Percentiles rank a stretch among this genome's conserved stretches.
These are phyloP conservation scores for Pythium graminicola DNA, from an alignment of 352 stramenopile species.

Conservation along the genomic window DNA sequence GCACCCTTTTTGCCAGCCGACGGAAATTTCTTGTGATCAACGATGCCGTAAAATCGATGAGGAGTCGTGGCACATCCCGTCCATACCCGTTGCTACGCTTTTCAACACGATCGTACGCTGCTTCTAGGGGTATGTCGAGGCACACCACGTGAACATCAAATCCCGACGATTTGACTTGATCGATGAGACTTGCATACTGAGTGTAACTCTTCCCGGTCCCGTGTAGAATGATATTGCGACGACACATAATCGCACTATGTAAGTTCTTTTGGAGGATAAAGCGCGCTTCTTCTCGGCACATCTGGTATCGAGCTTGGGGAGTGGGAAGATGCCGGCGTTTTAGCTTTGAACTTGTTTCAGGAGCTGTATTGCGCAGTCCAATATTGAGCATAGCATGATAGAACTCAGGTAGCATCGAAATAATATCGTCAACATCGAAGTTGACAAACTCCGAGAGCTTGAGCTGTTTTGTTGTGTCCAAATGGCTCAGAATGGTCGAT, in stretches of 20 bases:
- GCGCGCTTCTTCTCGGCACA: constrained; percentile 71
- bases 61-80: constrained; percentile 49
- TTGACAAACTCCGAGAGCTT: constrained; percentile 76
- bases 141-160: constrained; percentile 77
- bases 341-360: not conserved
- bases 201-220: constrained; percentile 67
- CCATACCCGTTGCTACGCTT: constrained; percentile 57
- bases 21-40: constrained; percentile 66
- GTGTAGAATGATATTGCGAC: constrained; percentile 77
- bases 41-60: constrained; percentile 60
- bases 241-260: constrained; percentile 64
- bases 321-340: constrained; percentile 23
- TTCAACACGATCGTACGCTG: constrained; percentile 62
- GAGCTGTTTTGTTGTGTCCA: constrained; percentile 61
- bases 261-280: constrained; percentile 83
- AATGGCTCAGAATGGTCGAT: constrained; percentile 67
- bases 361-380: constrained; percentile 52
- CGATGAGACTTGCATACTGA: constrained; percentile 53
- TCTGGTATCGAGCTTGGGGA: constrained; percentile 65
- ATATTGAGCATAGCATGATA: constrained; percentile 82
- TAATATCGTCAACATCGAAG: constrained; percentile 77
- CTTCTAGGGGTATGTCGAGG: constrained; percentile 55
- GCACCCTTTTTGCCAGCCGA: constrained; percentile 45
- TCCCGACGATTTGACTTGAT: constrained; percentile 55
- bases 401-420: constrained; percentile 70